Conservation (phyloP, 1,284 basidiomycete genomes). For the Papiliotrema fonsecae region DNA sequence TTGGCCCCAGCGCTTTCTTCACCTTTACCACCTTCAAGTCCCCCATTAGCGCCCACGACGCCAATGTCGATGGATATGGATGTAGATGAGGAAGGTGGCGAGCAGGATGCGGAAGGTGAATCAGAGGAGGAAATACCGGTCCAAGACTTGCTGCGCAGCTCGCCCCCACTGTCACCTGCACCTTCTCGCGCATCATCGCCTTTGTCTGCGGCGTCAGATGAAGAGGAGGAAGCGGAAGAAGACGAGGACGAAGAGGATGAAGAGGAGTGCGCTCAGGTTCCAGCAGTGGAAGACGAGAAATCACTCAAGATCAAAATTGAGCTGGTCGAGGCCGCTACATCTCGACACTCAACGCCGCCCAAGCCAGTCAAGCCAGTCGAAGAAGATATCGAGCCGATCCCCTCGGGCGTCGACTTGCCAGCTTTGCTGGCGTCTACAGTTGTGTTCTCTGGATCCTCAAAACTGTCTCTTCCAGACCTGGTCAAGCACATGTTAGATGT, state of each 20-base stretch:
- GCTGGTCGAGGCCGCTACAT: constrained; percentile 1
- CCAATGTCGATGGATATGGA: constrained; percentile 10
- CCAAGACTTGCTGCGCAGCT: background rate
- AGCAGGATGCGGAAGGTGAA: background rate
- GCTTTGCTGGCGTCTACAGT: constrained; percentile 46
- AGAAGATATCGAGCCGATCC: constrained; percentile 15
- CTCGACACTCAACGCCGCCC: no score
- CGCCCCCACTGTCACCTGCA: background rate
- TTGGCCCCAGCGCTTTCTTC: constrained; percentile 1
- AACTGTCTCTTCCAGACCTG: constrained; percentile 44
- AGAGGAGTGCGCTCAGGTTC: background rate
- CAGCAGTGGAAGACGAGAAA: background rate
- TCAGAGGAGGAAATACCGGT: background rate
- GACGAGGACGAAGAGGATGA: background rate
- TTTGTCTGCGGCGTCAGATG: background rate
- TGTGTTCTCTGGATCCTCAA: constrained; percentile 48
- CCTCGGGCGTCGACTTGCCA: constrained; percentile 34
- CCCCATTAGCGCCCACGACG: constrained; percentile 14
- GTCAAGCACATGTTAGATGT: constrained; percentile 47
- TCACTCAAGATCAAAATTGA: constrained; percentile 1
- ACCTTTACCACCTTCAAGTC: constrained; percentile 18
- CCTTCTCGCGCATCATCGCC: constrained; percentile 1
- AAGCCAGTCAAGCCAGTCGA: no score
- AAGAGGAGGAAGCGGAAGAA: constrained; percentile 3
- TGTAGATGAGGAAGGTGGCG: constrained; percentile 3